Evolutionary conservation across 305 asterid species (phyloP), one percentile per base, ranked within the genome.

Genomic region (Fraxinus dipetala): DNA sequence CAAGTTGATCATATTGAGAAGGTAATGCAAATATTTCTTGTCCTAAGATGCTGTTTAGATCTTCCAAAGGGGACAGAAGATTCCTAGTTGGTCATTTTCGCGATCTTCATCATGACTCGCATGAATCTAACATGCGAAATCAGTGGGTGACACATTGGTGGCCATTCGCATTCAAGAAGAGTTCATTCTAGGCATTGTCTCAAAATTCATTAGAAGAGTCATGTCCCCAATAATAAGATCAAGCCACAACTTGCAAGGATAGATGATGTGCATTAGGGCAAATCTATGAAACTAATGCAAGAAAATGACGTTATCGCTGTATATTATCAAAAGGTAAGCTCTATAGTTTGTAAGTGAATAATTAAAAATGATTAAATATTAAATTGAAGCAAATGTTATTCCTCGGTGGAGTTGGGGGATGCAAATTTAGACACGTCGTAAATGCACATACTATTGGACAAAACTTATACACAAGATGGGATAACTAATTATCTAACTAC

Each of bases 71-170:
- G 74, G 83, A 85, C 87, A 83, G 77, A 86, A 85, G 91, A 91
- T 91, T 87, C 95, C 89, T 85, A 84, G 85, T 87, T 83, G 84
- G 88, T 87, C 86, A 56, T 80, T 87, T 79, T 88, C 86, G 81
- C 30, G 32, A 77, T 84, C 78, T 81, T 79, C 85, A 82, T 76
- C 18, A 76, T 81, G 80, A 78, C 70, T 85, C 26, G 32, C 85
- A 69, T 81, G 87, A 80, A 78, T 63, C 65, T 70, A 75, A 81
- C 75, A 81, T 61, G 74, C 78, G 34, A 34, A 75, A 40, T 70
- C 81, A 86, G 89, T 86, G 91, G 90, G 83, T 1, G 86, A 81
- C 86, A 85, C 81, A 82, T 83, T 73, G 83, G 78, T 84, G 87
- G 85, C 90, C 82, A 16, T 89, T 85, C 84, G 73, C 51, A 18